These are phyloP conservation scores for Alnus glutinosa DNA, from an alignment of 306 rosid species.

Conservation along the genomic window DNA sequence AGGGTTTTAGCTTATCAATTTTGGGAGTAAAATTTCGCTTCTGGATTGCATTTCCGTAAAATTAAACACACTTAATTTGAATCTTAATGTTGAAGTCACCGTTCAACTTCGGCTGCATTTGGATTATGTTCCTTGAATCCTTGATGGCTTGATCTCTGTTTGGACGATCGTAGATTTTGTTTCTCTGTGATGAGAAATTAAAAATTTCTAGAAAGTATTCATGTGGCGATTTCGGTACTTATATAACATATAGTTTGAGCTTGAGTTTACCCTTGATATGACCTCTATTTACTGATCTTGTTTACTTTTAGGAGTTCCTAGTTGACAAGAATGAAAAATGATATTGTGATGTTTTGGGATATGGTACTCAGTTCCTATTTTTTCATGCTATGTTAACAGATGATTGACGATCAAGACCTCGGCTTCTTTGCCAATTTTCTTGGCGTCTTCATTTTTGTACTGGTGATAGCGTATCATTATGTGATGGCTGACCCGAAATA, in stretches of 20 bases:
- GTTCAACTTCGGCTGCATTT: neutral
- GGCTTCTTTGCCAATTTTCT: constrained; percentile 95
- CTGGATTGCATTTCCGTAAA: neutral
- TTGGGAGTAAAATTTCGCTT: neutral
- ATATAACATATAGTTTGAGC: neutral
- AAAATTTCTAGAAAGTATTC: neutral
- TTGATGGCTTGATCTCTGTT: neutral
- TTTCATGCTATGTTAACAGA: constrained; percentile 41
- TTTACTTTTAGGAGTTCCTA: neutral
- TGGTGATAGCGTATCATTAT: constrained; percentile 85
- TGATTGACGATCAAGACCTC: constrained; percentile 85
- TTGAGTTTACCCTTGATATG: neutral
- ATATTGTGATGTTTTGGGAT: neutral
- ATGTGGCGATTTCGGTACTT: neutral
- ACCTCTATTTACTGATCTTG: neutral
- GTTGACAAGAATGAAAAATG: constrained; percentile 1
- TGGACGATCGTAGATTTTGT: neutral
- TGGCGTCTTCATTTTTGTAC: constrained; percentile 74
- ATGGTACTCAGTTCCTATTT: constrained; percentile 18
- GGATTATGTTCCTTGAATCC: neutral
- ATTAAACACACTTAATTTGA: neutral
- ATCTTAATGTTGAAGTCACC: neutral
- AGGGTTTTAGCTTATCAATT: neutral
- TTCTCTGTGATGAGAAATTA: neutral
- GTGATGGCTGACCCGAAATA: constrained; percentile 89